phyloP scores from a whole-genome alignment of 371 early-diverging fungal species.

The Mortierella sp. region DNA sequence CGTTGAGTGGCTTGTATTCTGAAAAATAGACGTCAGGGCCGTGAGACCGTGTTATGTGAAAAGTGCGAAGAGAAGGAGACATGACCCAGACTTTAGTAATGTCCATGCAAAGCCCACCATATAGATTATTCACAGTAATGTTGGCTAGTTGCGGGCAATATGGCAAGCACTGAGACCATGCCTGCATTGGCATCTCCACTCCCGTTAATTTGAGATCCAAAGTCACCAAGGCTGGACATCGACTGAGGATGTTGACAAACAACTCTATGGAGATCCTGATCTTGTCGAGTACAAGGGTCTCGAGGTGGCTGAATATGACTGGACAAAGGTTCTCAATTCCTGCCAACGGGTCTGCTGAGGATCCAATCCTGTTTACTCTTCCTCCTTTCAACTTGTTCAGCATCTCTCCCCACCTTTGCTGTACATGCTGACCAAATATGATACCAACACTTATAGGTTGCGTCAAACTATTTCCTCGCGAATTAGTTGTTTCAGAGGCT shows the following conservation, averaged over 20 bases:
- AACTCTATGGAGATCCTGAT: conserved; percentile 25
- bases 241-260: conserved; percentile 11
- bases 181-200: not conserved
- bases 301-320: conserved; percentile 19
- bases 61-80: conserved; percentile 12
- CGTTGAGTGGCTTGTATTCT: not conserved
- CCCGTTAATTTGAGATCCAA: conserved; percentile 12
- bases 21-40: not conserved
- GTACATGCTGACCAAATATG: conserved; percentile 2
- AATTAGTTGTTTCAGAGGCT: not conserved
- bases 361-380: not conserved
- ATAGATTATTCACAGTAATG: conserved; percentile 5
- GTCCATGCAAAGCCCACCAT: conserved; percentile 15
- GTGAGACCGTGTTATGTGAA: conserved; percentile 1
- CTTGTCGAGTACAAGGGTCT: conserved; percentile 12
- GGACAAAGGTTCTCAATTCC: not conserved
- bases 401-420: conserved; percentile 10
- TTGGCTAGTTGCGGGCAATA: conserved; percentile 14
- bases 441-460: not conserved
- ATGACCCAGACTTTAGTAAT: conserved; percentile 17
- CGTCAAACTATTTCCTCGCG: not conserved
- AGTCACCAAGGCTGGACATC: conserved; percentile 20
- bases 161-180: conserved; percentile 14
- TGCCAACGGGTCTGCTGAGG: not conserved
- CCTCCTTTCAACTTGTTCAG: conserved; percentile 12